These are phyloP conservation scores for Blastobotrys serpentis DNA, from an alignment of 1,139 yeast genomes.

Conservation along the genomic window DNA sequence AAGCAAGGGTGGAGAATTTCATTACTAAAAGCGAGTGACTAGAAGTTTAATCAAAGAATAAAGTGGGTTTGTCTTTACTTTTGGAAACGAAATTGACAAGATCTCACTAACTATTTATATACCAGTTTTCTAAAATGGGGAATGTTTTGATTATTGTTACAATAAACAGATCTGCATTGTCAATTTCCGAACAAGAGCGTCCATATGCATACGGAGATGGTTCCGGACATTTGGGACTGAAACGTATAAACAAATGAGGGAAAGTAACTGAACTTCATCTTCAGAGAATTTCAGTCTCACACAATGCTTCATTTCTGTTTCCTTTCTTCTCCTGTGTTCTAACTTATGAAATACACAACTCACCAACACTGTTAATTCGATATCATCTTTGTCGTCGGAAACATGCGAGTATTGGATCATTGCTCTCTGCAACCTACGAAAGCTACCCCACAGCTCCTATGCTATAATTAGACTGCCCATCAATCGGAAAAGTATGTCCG, in stretches of 20 bases:
- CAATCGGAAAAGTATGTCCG: no score
- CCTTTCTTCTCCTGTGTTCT: no score
- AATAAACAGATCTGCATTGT: not conserved
- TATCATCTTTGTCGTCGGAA: no score
- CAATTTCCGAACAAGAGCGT: not conserved
- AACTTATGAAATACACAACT: no score
- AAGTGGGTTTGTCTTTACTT: not conserved
- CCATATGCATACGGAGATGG: not conserved
- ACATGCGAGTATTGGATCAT: no score
- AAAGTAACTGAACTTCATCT: not conserved
- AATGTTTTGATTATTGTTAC: not conserved
- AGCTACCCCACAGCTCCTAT: no score
- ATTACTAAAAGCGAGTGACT: constrained; percentile 5
- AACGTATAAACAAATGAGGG: not conserved
- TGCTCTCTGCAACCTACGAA: no score
- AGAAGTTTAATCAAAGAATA: not conserved
- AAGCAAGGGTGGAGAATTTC: constrained; percentile 5
- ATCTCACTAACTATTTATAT: not conserved
- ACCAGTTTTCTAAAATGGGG: not conserved
- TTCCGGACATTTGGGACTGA: not conserved
- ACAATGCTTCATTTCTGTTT: no score
- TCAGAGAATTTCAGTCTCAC: no score
- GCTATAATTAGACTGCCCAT: no score
- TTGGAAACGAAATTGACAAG: not conserved
- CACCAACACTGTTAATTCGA: no score